These are phyloP conservation scores for Pichia sp. DNA, from an alignment of 1,139 yeast genomes.

Conservation along the genomic window DNA sequence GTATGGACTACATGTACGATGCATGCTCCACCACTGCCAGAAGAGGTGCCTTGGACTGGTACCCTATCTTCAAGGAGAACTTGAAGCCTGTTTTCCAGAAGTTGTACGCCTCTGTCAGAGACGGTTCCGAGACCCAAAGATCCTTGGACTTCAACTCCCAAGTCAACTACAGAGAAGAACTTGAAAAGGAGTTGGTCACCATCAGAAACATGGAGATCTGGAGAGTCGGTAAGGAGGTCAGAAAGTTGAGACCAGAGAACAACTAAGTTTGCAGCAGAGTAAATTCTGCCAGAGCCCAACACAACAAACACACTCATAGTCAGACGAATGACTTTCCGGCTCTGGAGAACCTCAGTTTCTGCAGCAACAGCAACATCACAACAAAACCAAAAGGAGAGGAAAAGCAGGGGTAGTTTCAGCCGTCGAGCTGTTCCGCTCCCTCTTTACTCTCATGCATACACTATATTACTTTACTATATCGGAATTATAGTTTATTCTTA, in stretches of 20 bases:
- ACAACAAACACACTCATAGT: constrained; percentile 1
- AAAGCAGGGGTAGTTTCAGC: neutral
- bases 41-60: constrained; percentile 99
- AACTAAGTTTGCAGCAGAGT: constrained; percentile 43
- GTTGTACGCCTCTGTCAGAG: constrained; percentile 89
- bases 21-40: constrained; percentile 99
- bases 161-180: constrained; percentile 94
- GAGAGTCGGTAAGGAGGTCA: constrained; percentile 99
- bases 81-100: constrained; percentile 97
- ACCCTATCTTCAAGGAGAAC: constrained; percentile 97
- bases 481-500: constrained; percentile 7
- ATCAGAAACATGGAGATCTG: constrained; percentile 99
- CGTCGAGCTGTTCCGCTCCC: neutral
- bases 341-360: neutral
- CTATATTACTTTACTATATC: constrained; percentile 6
- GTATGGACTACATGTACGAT: constrained; percentile 99
- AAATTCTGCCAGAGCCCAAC: neutral
- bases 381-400: neutral
- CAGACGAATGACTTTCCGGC: constrained; percentile 10
- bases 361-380: no score
- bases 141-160: constrained; percentile 97
- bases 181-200: constrained; percentile 86
- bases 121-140: constrained; percentile 97
- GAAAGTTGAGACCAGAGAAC: constrained; percentile 99
- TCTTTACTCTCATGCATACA: neutral